These are phyloP conservation scores for Stentor coeruleus DNA, from an alignment of 73 alveolate species.

Conservation along the genomic window DNA sequence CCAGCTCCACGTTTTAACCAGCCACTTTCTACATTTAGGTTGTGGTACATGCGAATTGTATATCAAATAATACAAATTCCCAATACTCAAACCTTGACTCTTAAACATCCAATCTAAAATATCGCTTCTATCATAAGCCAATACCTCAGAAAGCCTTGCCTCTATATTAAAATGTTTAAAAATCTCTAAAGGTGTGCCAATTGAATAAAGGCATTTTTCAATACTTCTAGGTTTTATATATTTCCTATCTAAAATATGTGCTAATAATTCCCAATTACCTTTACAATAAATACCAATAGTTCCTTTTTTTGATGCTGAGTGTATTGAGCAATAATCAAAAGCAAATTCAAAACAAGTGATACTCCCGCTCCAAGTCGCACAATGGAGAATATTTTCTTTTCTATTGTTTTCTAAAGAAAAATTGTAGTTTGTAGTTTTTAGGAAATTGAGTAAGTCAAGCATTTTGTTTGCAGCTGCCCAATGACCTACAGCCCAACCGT, in stretches of 20 bases:
- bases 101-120: too few relatives aligned
- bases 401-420: background rate
- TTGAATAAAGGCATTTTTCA: background rate
- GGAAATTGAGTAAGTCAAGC: background rate
- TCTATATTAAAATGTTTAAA: too few relatives aligned
- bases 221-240: background rate
- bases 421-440: background rate
- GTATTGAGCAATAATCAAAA: background rate
- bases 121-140: background rate
- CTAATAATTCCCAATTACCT: background rate
- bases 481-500: background rate
- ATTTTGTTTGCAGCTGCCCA: background rate
- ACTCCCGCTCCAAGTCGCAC: background rate
- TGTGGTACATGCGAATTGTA: too few relatives aligned
- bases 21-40: too few relatives aligned
- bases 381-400: background rate
- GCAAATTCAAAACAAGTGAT: background rate
- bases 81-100: too few relatives aligned
- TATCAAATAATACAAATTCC: too few relatives aligned
- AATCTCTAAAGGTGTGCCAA: background rate
- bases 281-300: background rate
- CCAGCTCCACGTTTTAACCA: too few relatives aligned
- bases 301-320: background rate
- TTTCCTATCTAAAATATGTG: too few relatives aligned
- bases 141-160: background rate